Base-by-base conservation (phyloP, 306 rosid genomes). In the Myrica gale region DNA sequence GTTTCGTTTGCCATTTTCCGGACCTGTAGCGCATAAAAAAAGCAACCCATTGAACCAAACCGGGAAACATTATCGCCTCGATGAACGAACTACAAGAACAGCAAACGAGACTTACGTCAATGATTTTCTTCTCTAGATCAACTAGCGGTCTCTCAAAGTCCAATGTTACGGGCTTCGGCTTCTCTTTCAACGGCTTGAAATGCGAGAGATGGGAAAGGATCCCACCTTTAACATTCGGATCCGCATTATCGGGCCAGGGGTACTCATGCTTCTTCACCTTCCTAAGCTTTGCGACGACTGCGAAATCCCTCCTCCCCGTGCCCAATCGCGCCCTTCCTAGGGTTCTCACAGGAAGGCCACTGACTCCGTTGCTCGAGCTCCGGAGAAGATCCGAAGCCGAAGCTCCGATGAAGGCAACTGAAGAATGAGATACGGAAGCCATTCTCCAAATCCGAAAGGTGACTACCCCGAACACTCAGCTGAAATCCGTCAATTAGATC, bases 181-280 rank as follows among this genome's bases (percentile, higher is more conserved):
- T 89, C 82, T 87, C 92, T 13, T 87, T 88, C 68, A 90, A 83
- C 44, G 97, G 97, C 90, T 92, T 90, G 89, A 95, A 95, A 74
- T 23, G 72, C 6, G 97, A 90, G 43, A 95, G 93, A 74, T 89
- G 92, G 66, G 78, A 73, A 13, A 92, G 85, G 68, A 87, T 73
- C 68, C 97, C 97, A 39, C 97, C 97, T 75, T 88, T 85, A 32
- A 95, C 96, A 92, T 89, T 90, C 47, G 86, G 93, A 85, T 95
- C 97, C 76, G 93, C 93, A 81, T 90, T 79, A 71, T 76, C 83
- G 0, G 97, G 87, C 99, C 99, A 95, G 9, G 99, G 97, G 76
- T 89, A 82, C n/a, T 92, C 97, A 21, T 82, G 86, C 85, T 84
- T 92, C 90, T 89, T 90, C 79, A n/a, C 81, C 85, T 95, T 95